Base-by-base conservation (phyloP, 306 rosid species). In the Cucumis melo region DNA sequence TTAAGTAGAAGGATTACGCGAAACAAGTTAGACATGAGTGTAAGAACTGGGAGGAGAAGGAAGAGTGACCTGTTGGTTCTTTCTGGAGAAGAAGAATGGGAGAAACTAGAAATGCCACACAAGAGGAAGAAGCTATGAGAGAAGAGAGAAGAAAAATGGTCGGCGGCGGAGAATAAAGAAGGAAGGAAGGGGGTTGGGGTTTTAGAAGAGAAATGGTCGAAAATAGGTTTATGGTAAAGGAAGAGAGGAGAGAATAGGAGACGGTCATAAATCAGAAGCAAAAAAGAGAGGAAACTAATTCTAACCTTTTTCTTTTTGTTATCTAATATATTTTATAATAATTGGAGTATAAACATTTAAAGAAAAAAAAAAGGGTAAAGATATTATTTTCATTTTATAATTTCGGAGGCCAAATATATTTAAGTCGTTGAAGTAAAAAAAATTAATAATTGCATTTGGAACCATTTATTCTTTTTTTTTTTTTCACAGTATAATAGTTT, bases 401-500 rank as follows among this genome's bases (percentile, higher is more conserved):
- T 13, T 53, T 53, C 20, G 10, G 7, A 27, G 10, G 38, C 19
- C 4, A 5, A 10, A 4, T 10, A 60, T 11, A 60, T 60, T 60
- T 60, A 24, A 60, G 4, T 60, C 19, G 66, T 60, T 60, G 10
- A 60, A 60, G 7, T 1, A 41, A 20, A 3, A 3, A 41, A 67
- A 21, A 11, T 20, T 39, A 5, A 66, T 39, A 66, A 73, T 73
- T 73, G 6, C 62, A 17, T 51, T 48, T 34, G 62, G 42, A 16
- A 73, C 61, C 59, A 51, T 42, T 42, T 27, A 16, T 8, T 27
- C 17, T 8, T 27, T 36, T 10, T 27, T 27, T 8, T 27, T 36
- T 10, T 27, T 74, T 17, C 32, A 36, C 29, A 36, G 64, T 38
- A 20, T 21, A 57, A 39, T 80, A 80, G 54, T 85, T 90, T 90